Base-by-base conservation (phyloP, 192 early-diverging fungal species). In the Phycomyces nitens region DNA sequence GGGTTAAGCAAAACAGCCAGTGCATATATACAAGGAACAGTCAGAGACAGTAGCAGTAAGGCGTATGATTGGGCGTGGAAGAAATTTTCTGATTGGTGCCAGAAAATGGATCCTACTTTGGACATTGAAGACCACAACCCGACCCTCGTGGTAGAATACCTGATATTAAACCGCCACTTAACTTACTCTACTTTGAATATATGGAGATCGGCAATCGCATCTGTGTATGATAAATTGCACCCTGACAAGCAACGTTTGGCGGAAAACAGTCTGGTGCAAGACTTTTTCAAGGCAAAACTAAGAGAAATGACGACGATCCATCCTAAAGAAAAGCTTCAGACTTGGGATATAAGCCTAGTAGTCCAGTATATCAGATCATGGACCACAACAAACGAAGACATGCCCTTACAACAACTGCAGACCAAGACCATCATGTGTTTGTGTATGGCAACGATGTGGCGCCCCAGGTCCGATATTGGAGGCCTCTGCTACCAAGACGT, bases 221-320 rank as follows among this genome's bases (percentile, higher is more conserved):
- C 60, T 12, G 27, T 53, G 4, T 62, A 34, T 18, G 16, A 29
- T 18, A 50, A 58, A 38, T 58, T 27, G 20, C 20, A 27, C 56
- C 15, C 12, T 24, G 38, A 58, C 49, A 50, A 58, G n/a, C 16
- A 24, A 38, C 43, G 1, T 27, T 39, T 62, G 20, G 49, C 60
- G 3, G 39, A 51, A 12, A n/a, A 51, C 18, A n/a, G n/a, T 18
- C n/a, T n/a, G 8, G 16, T 59, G 5, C 18, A 29, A 5, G 58
- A 34, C 10, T 52, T 62, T 52, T 62, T 62, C 12, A 62, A 62
- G 49, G 49, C 49, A 27, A 51, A 49, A 34, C 7, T 2, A 26
- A 62, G 16, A 47, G 6, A 27, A 44, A 14, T 42, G 2, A n/a
- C 10, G 43, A 23, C 43, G 16, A 59, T 43, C 12, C 10, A 23